These are phyloP conservation scores for Monosporascus sp. DNA, from an alignment of 2,329 filamentous ascomycete genomes.

Conservation along the genomic window DNA sequence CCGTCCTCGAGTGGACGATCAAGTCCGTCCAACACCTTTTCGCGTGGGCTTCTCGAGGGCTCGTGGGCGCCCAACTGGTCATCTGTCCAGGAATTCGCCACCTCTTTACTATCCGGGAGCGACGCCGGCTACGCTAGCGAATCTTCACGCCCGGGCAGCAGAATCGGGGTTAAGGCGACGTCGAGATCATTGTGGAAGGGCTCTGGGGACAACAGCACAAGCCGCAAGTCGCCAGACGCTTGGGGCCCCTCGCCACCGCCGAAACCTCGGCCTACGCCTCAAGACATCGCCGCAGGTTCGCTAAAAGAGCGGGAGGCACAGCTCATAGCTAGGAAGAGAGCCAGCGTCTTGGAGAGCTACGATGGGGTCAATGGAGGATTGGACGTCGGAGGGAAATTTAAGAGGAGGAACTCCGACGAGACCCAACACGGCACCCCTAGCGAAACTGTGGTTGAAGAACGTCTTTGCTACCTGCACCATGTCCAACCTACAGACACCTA, in stretches of 20 bases:
- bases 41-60: slow-evolving; percentile 41
- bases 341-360: slow-evolving; percentile 55
- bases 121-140: slow-evolving; percentile 29
- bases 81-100: slow-evolving; percentile 49
- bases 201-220: slow-evolving; percentile 14
- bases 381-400: slow-evolving; percentile 51
- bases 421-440: slow-evolving; percentile 28
- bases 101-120: slow-evolving; percentile 33
- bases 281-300: slow-evolving; percentile 50
- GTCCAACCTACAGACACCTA: slow-evolving; percentile 81
- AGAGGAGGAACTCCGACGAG: slow-evolving; percentile 66
- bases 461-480: slow-evolving; percentile 84
- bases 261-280: slow-evolving; percentile 31
- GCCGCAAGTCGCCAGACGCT: slow-evolving; percentile 21
- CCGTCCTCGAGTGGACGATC: slow-evolving; percentile 18
- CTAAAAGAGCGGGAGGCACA: slow-evolving; percentile 47
- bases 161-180: slow-evolving; percentile 22
- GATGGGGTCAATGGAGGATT: slow-evolving; percentile 54
- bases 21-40: slow-evolving; percentile 27
- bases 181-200: slow-evolving; percentile 25
- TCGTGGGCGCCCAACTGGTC: slow-evolving; percentile 50
- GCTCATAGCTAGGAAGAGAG: slow-evolving; percentile 50
- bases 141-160: slow-evolving; percentile 24
- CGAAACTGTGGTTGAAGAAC: slow-evolving; percentile 62
- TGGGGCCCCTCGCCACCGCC: slow-evolving; percentile 49